A percentile compares a stretch with the other conserved stretches of the same genome.
phyloP scores from a whole-genome alignment of 306 rosid genomes.

The Cicer cuneatum region DNA sequence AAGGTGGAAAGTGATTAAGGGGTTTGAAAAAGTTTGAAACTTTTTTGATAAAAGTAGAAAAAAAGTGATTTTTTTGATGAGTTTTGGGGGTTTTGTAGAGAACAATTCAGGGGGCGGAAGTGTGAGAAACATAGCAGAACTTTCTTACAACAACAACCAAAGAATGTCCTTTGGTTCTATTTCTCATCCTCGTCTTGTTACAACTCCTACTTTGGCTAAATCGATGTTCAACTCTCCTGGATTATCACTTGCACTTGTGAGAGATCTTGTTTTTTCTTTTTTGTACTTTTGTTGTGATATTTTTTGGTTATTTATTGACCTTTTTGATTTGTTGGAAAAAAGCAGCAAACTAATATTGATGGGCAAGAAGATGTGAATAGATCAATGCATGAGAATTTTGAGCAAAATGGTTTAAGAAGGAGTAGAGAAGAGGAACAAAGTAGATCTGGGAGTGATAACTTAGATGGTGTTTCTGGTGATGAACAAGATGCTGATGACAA shows the following conservation, averaged over 20 bases:
- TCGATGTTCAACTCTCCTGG: conserved; percentile 95
- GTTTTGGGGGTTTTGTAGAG: conserved; percentile 91
- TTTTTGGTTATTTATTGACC: neutral
- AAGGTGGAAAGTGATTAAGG: neutral
- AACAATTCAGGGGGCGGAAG: conserved; percentile 70
- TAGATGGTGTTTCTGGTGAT: conserved; percentile 94
- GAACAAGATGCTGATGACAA: conserved; percentile 87
- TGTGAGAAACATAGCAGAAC: conserved; percentile 68
- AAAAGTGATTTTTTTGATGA: conserved; percentile 70
- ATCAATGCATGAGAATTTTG: conserved; percentile 61
- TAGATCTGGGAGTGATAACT: conserved; percentile 94
- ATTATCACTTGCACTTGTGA: conserved; percentile 88
- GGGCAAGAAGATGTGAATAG: conserved; percentile 73
- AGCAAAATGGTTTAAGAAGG: conserved; percentile 62
- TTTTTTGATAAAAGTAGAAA: neutral
- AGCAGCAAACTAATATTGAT: conserved; percentile 73
- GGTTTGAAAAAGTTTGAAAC: neutral
- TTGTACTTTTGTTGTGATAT: conserved; percentile 14
- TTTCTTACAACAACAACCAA: conserved; percentile 55
- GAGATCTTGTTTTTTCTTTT: conserved; percentile 31
- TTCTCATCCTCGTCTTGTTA: conserved; percentile 71
- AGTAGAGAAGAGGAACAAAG: conserved; percentile 93
- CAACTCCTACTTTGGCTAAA: conserved; percentile 77
- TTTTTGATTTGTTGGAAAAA: neutral
- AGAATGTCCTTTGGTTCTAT: conserved; percentile 77